Evolutionary conservation across 192 early-diverging fungal species (phyloP).

Genomic region (Coemansia sp.): DNA sequence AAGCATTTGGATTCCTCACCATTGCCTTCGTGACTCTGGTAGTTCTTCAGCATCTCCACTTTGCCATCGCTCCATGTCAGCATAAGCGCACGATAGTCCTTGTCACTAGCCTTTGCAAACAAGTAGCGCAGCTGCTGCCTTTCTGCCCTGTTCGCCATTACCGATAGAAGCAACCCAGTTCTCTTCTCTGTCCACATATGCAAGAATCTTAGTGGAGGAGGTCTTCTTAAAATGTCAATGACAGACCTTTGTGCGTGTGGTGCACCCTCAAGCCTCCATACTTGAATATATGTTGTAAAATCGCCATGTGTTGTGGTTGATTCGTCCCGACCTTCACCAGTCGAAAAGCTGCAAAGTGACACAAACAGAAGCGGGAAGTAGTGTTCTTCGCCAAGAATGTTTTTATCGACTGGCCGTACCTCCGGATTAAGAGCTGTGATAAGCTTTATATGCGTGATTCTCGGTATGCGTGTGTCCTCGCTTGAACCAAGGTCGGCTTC

Average conservation of each 20-base stretch:
- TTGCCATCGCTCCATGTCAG: conserved; percentile 52
- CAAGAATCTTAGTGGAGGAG: conserved; percentile 38
- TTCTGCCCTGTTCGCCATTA: conserved; percentile 50
- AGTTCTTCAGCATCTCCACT: conserved; percentile 53
- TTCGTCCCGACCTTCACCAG: background rate
- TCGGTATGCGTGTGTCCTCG: conserved; percentile 14
- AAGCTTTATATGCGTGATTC: conserved; percentile 49
- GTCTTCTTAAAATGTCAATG: conserved; percentile 33
- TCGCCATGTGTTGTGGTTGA: background rate
- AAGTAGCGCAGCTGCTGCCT: conserved; percentile 56
- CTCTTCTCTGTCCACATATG: conserved; percentile 49
- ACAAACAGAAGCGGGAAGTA: conserved; percentile 52
- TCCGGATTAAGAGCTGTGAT: conserved; percentile 54
- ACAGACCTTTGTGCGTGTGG: conserved; percentile 46
- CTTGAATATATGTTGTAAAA: conserved; percentile 42
- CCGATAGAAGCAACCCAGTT: conserved; percentile 40
- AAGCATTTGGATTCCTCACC: conserved; percentile 19
- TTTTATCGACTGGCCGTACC: conserved; percentile 40
- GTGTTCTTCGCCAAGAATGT: conserved; percentile 48
- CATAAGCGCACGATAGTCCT: conserved; percentile 53
- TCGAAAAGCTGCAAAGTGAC: conserved; percentile 24
- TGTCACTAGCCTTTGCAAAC: conserved; percentile 52
- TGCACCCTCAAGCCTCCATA: conserved; percentile 49
- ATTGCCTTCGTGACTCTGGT: conserved; percentile 25
- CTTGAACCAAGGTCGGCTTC: conserved; percentile 1